Evolutionary conservation across 306 rosid genomes (phyloP), one percentile per base, ranked within the genome.

Genomic region (Glycine tomentella): DNA sequence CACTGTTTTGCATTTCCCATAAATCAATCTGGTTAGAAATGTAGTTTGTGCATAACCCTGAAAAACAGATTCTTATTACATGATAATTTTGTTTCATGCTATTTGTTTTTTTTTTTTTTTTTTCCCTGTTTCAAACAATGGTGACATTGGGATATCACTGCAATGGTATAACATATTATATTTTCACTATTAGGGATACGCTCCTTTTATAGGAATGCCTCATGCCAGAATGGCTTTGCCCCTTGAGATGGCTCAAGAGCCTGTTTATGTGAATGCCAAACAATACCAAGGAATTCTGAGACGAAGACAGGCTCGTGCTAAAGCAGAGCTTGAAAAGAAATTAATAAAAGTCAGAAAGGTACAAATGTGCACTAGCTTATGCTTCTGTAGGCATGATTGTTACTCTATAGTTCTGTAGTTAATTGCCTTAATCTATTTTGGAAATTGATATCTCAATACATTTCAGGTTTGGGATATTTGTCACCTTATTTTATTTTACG

Each of bases 211-310:
- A 7, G 98, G 92, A 84, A 77, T 90, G 88, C 97, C 92, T 40
- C 98, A 91, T 84, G 85, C 94, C 46, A 89, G 98, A 83, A 93
- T 93, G 97, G 91, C 97, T n/a, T 88, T 93, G 89, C 98, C 95
- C 46, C 97, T 88, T 48, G 98, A 93, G 90, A 88, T 91, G 93
- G 84, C 98, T 38, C 98, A 93, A 77, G 98, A 93, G 74, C 98
- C 98, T 77, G 98, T 93, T 57, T 93, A 86, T 84, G 98, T 93
- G 82, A 93, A 93, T 85, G 98, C 98, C 46, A 93, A 91, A 75
- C 98, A 93, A 81, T 93, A 91, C 90, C 93, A 90, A 81, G 98
- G 97, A 70, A 93, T 93, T 85, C 83, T 93, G 46, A 84, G 93
- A 90, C 90, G 97, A 62, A 89, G 98, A 83, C 92, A 91, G 81